phyloP scores from a whole-genome alignment of 257 asterid species.

The Sherardia arvensis region DNA sequence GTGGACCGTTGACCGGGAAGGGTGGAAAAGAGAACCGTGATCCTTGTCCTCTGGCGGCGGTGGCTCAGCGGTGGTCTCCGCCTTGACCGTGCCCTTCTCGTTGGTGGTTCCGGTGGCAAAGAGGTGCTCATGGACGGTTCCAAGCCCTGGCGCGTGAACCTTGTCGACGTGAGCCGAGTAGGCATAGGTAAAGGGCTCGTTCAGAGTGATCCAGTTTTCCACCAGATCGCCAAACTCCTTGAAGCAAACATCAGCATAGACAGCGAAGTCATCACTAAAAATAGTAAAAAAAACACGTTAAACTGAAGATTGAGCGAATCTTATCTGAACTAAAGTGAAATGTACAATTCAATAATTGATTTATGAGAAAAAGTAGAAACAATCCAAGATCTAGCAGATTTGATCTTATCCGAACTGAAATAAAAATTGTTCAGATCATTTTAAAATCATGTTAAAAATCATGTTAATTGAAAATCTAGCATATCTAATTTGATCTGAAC shows the following conservation, averaged over 20 bases:
- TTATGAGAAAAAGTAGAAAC: no score
- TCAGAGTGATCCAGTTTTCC: neutral
- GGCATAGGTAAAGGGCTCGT: slow-evolving; percentile 2
- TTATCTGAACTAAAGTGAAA: neutral
- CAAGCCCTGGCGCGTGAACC: slow-evolving; percentile 2
- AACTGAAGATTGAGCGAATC: no score
- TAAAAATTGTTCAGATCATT: no score
- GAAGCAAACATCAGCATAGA: slow-evolving; percentile 1
- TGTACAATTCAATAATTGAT: no score
- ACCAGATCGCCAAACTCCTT: neutral
- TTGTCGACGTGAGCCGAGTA: slow-evolving; percentile 1
- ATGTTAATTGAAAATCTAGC: no score
- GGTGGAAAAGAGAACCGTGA: neutral
- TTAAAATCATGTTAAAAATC: no score
- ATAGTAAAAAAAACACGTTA: no score
- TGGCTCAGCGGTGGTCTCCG: neutral
- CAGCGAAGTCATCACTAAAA: neutral
- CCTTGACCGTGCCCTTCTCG: neutral
- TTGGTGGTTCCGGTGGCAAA: slow-evolving; percentile 3
- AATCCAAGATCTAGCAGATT: no score
- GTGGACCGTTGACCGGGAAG: neutral
- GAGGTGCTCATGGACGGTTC: neutral
- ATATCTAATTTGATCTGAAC: no score
- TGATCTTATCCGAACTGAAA: no score
- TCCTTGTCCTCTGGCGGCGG: neutral